Conservation (phyloP, 352 stramenopile species). For the Albugo laibachii region DNA sequence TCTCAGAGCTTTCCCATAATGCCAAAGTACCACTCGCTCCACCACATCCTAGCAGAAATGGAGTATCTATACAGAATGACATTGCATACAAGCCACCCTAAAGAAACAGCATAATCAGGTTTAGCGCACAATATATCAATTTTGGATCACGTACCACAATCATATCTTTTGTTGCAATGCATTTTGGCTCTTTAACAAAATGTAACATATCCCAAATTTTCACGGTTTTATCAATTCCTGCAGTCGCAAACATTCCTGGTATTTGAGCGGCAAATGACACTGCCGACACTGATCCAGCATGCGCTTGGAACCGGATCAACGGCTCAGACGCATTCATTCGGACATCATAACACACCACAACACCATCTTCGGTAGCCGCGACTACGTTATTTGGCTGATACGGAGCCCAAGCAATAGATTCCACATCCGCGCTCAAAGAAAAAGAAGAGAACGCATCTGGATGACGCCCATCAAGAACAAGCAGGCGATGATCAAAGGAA, state of each 20-base stretch:
- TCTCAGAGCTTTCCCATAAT: slow-evolving; percentile 80
- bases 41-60: slow-evolving; percentile 78
- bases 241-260: slow-evolving; percentile 89
- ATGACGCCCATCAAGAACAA: slow-evolving; percentile 86
- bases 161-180: slow-evolving; percentile 83
- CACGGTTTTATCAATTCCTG: slow-evolving; percentile 94
- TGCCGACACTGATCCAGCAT: slow-evolving; percentile 68
- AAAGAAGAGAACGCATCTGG: slow-evolving; percentile 69
- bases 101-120: slow-evolving; percentile 1
- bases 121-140: slow-evolving; percentile 1
- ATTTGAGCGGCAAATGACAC: slow-evolving; percentile 75
- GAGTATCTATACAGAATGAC: slow-evolving; percentile 76
- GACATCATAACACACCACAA: slow-evolving; percentile 89
- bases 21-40: slow-evolving; percentile 76
- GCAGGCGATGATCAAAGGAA: slow-evolving; percentile 87
- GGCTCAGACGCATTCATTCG: slow-evolving; percentile 84
- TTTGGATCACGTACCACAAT: slow-evolving; percentile 51
- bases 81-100: slow-evolving; percentile 82
- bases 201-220: slow-evolving; percentile 90
- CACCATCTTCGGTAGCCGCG: slow-evolving; percentile 87
- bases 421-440: slow-evolving; percentile 65
- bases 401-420: slow-evolving; percentile 88
- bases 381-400: slow-evolving; percentile 85
- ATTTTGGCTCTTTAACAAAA: slow-evolving; percentile 31
- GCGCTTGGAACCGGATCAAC: slow-evolving; percentile 85